These are phyloP conservation scores for Collybia nuda DNA, from an alignment of 768 basidiomycete species.

Conservation along the genomic window DNA sequence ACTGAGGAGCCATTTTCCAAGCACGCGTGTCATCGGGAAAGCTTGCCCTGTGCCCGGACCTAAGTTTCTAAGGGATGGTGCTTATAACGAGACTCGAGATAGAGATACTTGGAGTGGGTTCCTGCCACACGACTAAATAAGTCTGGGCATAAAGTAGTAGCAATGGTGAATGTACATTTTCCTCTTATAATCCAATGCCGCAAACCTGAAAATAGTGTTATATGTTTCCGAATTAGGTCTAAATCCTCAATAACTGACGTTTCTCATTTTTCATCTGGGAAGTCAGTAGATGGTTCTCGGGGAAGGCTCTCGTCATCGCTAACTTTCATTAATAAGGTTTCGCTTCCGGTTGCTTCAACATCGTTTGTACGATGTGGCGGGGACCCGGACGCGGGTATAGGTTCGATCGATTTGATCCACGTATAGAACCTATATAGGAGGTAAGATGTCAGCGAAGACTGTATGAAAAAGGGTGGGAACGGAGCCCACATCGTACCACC, in stretches of 20 bases:
- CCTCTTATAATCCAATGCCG: background rate
- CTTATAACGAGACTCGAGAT: no score
- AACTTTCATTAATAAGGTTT: conserved; percentile 16
- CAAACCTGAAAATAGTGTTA: no score
- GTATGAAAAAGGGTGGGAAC: background rate
- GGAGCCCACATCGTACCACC: conserved; percentile 61
- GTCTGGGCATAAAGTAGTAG: no score
- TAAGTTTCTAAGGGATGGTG: no score
- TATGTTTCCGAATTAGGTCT: no score
- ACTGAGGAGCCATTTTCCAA: no score
- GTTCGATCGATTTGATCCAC: conserved; percentile 38
- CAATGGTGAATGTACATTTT: background rate
- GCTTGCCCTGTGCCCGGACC: no score
- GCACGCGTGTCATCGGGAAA: no score
- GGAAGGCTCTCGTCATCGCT: conserved; percentile 16
- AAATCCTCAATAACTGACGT: background rate
- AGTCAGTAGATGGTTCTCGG: conserved; percentile 9
- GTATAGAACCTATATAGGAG: conserved; percentile 54
- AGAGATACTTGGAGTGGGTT: no score
- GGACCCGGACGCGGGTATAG: conserved; percentile 11
- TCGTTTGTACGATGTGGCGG: conserved; percentile 33
- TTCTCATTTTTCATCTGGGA: conserved; percentile 7
- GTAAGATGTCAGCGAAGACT: background rate
- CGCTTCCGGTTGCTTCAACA: conserved; percentile 31
- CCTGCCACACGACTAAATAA: no score